These are phyloP conservation scores for Friedmanniomyces endolithicus DNA, from an alignment of 495 filamentous ascomycete genomes.

Conservation along the genomic window DNA sequence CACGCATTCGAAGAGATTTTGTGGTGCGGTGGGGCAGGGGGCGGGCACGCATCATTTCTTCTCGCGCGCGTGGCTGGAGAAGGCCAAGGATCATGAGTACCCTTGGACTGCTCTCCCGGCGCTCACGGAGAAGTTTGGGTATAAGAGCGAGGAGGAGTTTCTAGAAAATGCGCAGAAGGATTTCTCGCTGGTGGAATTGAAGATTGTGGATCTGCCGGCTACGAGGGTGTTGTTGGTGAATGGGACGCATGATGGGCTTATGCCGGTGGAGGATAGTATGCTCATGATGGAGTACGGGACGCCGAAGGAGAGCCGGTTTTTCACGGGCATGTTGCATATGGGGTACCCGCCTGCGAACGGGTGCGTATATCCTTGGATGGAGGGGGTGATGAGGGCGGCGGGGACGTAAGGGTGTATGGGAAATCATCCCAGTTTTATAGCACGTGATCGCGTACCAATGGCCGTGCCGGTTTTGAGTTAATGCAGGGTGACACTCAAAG, in stretches of 20 bases:
- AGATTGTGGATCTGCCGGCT: slow-evolving; percentile 46
- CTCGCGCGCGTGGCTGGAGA: slow-evolving; percentile 48
- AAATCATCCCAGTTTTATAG: too few relatives aligned
- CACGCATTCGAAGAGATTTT: slow-evolving; percentile 46
- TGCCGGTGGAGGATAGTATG: slow-evolving; percentile 65
- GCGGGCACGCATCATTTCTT: slow-evolving; percentile 61
- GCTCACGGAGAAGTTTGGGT: slow-evolving; percentile 49
- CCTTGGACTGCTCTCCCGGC: slow-evolving; percentile 42
- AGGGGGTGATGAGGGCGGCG: slow-evolving; percentile 17
- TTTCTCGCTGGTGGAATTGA: slow-evolving; percentile 59
- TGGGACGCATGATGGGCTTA: slow-evolving; percentile 56
- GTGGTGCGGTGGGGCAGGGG: slow-evolving; percentile 54
- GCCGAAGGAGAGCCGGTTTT: slow-evolving; percentile 53
- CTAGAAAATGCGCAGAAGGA: slow-evolving; percentile 47
- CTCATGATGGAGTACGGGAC: slow-evolving; percentile 57
- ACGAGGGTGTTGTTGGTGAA: slow-evolving; percentile 50
- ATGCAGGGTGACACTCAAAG: too few relatives aligned
- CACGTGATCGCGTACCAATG: too few relatives aligned
- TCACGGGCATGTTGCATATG: slow-evolving; percentile 20
- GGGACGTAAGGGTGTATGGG: too few relatives aligned
- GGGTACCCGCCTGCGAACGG: slow-evolving; percentile 19
- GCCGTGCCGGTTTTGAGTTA: too few relatives aligned
- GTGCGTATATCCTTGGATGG: slow-evolving; percentile 23
- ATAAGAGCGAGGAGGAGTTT: slow-evolving; percentile 44
- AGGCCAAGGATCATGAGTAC: slow-evolving; percentile 60